Evolutionary conservation across 805 yeast genomes (phyloP), one percentile per base, ranked within the genome.

Genomic region (Suhomyces faveliae): DNA sequence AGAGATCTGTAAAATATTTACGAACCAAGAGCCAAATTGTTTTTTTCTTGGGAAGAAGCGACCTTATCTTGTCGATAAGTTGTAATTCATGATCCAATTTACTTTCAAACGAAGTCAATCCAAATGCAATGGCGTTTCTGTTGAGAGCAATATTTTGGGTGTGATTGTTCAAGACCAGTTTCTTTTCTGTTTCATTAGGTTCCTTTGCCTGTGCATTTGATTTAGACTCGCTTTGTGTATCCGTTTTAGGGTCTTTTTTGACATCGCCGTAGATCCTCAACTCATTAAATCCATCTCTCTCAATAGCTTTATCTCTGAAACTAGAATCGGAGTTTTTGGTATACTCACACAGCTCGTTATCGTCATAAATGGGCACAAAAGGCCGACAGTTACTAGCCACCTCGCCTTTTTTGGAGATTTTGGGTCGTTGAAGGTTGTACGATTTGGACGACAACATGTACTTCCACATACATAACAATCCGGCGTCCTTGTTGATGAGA

Each of bases 401-500:
- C 2, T 17, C 21, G n/a, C 37, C 35, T 17, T 45, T 40, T 38
- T 24, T 27, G 19, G 22, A 20, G 15, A 27, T 23, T 22, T 33
- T 22, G n/a, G 38, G 25, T 13, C 24, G 19, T 13, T 42, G 43
- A 10, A 40, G 22, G 6, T 17, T 15, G n/a, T 42, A 24, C n/a
- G 30, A 29, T 11, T 33, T 47, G 12, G 51, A 27, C 6, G 39
- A 9, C 25, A 48, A 27, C 49, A 49, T 45, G 29, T 27, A 49
- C 19, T 42, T 41, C 51, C 51, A 49, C 17, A 49, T 22, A 29
- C 38, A 11, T 15, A 35, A 11, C 15, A 47, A 37, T 25, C 35
- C 63, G 3, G 64, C 66, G 60, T 82, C 87, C 51, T 71, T 78
- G 46, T 71, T 70, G 45, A 80, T 60, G 21, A 77, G 48, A 0